A percentile compares a stretch with the other conserved stretches of the same genome.
phyloP scores from a whole-genome alignment of 2,329 filamentous ascomycete species.

The Hymenoscyphus scutula region DNA sequence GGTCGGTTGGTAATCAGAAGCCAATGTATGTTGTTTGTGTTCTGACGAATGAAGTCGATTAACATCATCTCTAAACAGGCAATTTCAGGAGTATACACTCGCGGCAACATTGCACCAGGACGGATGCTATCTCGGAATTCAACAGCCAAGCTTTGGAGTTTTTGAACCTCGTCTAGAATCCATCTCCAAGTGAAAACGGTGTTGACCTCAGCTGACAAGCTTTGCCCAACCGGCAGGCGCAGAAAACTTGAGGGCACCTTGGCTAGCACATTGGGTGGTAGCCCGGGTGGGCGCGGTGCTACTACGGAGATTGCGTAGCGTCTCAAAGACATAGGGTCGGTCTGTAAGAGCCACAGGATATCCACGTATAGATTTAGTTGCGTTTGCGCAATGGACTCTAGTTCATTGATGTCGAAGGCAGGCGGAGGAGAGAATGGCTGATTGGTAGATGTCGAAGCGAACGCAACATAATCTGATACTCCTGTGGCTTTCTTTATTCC shows the following conservation, averaged over 20 bases:
- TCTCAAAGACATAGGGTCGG: constrained; percentile 13
- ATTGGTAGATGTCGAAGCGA: constrained; percentile 17
- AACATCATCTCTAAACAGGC: constrained; percentile 1
- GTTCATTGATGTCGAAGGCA: constrained; percentile 3
- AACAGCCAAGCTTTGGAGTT: not conserved
- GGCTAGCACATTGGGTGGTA: no score
- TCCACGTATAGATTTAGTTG: constrained; percentile 9
- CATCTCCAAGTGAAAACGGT: no score
- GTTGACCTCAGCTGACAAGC: no score
- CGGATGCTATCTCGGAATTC: constrained; percentile 4
- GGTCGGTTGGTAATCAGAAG: no score
- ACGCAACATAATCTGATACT: not conserved
- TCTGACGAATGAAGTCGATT: no score
- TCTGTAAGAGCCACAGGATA: constrained; percentile 21
- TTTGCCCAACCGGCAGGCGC: no score
- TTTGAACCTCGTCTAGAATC: constrained; percentile 10
- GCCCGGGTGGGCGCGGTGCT: no score
- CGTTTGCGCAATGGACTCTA: constrained; percentile 9
- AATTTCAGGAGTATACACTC: not conserved
- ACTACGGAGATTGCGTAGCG: not conserved
- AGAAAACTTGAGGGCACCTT: no score
- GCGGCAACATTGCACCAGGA: not conserved
- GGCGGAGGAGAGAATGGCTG: constrained; percentile 20
- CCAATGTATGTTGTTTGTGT: no score
- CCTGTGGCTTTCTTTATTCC: constrained; percentile 1